Conservation (phyloP, 2,329 filamentous ascomycete species). For the Fusarium abutilonis region DNA sequence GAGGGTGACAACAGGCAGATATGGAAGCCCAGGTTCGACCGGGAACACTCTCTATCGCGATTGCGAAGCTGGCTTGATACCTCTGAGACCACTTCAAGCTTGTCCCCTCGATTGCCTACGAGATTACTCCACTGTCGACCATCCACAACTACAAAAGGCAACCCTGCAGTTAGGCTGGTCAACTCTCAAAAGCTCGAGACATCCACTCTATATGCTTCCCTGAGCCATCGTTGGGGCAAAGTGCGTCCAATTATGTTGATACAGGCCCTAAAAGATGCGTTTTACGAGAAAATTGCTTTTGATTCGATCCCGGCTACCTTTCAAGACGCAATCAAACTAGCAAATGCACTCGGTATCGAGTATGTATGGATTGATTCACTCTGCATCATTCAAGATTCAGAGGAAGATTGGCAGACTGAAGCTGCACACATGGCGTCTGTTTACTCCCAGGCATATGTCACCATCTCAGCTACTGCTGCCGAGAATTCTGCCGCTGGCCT, state of each 20-base stretch:
- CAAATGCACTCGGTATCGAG: conserved; percentile 13
- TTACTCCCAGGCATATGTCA: conserved; percentile 29
- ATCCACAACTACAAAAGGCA: neutral
- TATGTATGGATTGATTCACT: conserved; percentile 38
- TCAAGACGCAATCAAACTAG: conserved; percentile 26
- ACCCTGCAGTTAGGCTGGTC: conserved; percentile 12
- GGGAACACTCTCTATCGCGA: conserved; percentile 19
- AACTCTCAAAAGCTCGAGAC: neutral
- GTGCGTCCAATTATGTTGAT: conserved; percentile 26
- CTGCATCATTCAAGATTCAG: conserved; percentile 35
- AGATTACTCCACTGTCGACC: conserved; percentile 21
- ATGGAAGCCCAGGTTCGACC: conserved; percentile 24
- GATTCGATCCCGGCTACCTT: conserved; percentile 26
- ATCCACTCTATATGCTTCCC: conserved; percentile 25
- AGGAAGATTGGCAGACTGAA: conserved; percentile 33
- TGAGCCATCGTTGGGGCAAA: conserved; percentile 34
- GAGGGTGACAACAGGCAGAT: neutral
- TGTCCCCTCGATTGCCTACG: conserved; percentile 21
- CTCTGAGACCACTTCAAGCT: neutral
- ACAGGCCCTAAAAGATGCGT: neutral
- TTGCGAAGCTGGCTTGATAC: conserved; percentile 23
- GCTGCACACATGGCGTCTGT: conserved; percentile 34
- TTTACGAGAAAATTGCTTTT: conserved; percentile 17
- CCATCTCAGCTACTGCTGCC: conserved; percentile 30
- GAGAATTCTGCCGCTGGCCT: conserved; percentile 28